Percentiles rank a stretch among this genome's conserved stretches.
Conservation (phyloP, 306 rosid species). For the Calophaca sinica region DNA sequence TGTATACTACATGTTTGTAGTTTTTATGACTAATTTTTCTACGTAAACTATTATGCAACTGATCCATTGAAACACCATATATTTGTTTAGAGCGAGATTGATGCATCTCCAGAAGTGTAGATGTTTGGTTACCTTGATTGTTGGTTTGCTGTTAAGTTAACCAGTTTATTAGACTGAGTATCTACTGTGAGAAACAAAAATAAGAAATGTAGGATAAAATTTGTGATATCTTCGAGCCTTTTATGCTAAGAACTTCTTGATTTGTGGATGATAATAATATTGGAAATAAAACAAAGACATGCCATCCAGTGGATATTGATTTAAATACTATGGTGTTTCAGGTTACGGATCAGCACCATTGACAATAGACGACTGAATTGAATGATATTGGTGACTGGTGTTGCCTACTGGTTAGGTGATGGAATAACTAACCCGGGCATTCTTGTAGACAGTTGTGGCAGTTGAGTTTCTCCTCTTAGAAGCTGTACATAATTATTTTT, state of each 20-base stretch:
- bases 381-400: slow-evolving; percentile 47
- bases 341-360: slow-evolving; percentile 54
- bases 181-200: slow-evolving; percentile 14
- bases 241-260: slow-evolving; percentile 11
- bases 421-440: slow-evolving; percentile 69
- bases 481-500: slow-evolving; percentile 76
- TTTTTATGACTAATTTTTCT: neutral
- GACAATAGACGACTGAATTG: slow-evolving; percentile 45
- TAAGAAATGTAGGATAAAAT: slow-evolving; percentile 21
- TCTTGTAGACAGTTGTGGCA: slow-evolving; percentile 86
- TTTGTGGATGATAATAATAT: slow-evolving; percentile 3
- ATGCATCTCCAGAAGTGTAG: slow-evolving; percentile 9
- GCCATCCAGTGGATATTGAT: slow-evolving; percentile 54
- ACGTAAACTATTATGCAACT: slow-evolving; percentile 9
- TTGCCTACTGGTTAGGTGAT: slow-evolving; percentile 62
- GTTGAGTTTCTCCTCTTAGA: slow-evolving; percentile 99
- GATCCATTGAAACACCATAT: slow-evolving; percentile 2
- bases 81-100: neutral
- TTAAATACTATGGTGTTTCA: slow-evolving; percentile 57
- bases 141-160: slow-evolving; percentile 22
- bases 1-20: slow-evolving; percentile 3
- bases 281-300: neutral
- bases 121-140: slow-evolving; percentile 31
- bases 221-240: slow-evolving; percentile 12
- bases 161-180: slow-evolving; percentile 11